Evolutionary conservation across 805 yeast genomes (phyloP).

Genomic region (Priceomyces haplophilus): DNA sequence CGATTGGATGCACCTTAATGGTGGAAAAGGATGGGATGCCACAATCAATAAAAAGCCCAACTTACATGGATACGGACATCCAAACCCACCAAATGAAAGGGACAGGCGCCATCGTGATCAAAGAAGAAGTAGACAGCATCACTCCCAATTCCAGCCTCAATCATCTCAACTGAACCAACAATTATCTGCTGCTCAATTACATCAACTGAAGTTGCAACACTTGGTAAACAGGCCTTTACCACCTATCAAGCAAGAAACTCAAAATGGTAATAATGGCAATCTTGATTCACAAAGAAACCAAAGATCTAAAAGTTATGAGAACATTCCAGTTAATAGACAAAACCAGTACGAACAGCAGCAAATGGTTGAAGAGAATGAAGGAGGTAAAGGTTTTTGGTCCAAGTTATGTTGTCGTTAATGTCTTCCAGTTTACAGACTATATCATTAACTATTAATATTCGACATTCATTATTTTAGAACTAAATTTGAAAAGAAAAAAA

Average conservation of each 20-base stretch:
- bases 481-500: not conserved
- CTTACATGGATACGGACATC: constrained; percentile 78
- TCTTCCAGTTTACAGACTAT: not conserved
- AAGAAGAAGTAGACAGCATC: constrained; percentile 42
- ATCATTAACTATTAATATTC: not conserved
- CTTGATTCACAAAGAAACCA: constrained; percentile 22
- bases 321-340: constrained; percentile 16
- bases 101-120: constrained; percentile 47
- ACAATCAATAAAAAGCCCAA: constrained; percentile 72
- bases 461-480: not conserved
- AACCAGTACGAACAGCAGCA: constrained; percentile 42
- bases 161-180: constrained; percentile 28
- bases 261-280: constrained; percentile 17
- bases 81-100: constrained; percentile 52
- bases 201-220: constrained; percentile 47
- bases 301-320: constrained; percentile 20
- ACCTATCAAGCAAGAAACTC: constrained; percentile 43
- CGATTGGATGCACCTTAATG: constrained; percentile 79
- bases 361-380: constrained; percentile 28
- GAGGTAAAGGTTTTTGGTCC: constrained; percentile 40
- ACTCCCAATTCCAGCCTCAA: constrained; percentile 21
- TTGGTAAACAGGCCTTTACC: constrained; percentile 48
- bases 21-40: constrained; percentile 82
- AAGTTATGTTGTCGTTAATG: constrained; percentile 40
- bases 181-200: constrained; percentile 45